Percentiles rank a stretch among this genome's conserved stretches.
These are phyloP conservation scores for Suillus plorans DNA, from an alignment of 768 basidiomycete species.

Conservation along the genomic window DNA sequence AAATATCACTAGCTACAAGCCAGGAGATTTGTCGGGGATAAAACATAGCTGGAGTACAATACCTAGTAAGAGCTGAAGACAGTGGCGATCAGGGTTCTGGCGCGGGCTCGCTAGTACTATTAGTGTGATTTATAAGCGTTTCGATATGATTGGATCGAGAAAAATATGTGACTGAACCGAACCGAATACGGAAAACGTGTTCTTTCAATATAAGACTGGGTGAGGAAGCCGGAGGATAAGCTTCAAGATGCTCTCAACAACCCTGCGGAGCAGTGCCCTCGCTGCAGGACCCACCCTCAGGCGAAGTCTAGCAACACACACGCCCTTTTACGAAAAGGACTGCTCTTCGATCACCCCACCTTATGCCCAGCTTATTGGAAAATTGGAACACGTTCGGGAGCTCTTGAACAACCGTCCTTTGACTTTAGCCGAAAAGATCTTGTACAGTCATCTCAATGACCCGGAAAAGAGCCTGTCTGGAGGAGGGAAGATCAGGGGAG, in stretches of 20 bases:
- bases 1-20: too few relatives aligned
- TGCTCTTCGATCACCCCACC: conserved; percentile 83
- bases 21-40: too few relatives aligned
- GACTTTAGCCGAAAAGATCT: conserved; percentile 96
- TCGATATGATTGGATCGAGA: too few relatives aligned
- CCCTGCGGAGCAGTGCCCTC: conserved; percentile 18
- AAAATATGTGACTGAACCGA: neutral
- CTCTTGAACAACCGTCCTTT: conserved; percentile 74
- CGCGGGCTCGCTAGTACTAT: too few relatives aligned
- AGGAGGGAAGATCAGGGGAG: conserved; percentile 73
- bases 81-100: too few relatives aligned
- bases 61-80: too few relatives aligned
- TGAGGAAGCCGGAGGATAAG: neutral
- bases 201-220: neutral
- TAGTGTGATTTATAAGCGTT: too few relatives aligned
- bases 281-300: conserved; percentile 20
- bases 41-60: too few relatives aligned
- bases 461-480: conserved; percentile 68
- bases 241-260: conserved; percentile 20
- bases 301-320: conserved; percentile 39
- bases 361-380: conserved; percentile 68
- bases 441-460: conserved; percentile 88
- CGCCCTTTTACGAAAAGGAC: conserved; percentile 49
- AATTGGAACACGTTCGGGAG: conserved; percentile 65
- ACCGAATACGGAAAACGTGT: neutral